Evolutionary conservation across 1,284 basidiomycete species (phyloP).

Genomic region (Vanrija sp.): DNA sequence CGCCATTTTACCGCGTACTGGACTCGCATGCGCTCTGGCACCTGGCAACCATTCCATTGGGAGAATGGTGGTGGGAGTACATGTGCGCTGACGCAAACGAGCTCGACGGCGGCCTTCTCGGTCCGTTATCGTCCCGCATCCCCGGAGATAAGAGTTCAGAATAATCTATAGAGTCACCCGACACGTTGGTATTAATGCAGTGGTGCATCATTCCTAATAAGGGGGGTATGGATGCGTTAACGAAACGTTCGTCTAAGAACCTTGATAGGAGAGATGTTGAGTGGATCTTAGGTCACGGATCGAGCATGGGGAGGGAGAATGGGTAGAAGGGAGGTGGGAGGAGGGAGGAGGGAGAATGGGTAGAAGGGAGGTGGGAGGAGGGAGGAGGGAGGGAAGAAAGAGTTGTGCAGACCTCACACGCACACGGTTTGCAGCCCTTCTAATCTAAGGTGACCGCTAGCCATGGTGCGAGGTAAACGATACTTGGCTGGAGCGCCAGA

Average conservation of each 20-base stretch:
- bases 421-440: not conserved
- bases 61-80: conserved; percentile 78
- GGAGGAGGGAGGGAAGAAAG: too few relatives aligned
- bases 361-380: too few relatives aligned
- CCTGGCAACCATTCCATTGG: conserved; percentile 74
- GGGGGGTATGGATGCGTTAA: too few relatives aligned
- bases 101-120: conserved; percentile 21
- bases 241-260: too few relatives aligned
- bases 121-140: not conserved
- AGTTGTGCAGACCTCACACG: too few relatives aligned
- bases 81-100: conserved; percentile 33
- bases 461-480: not conserved
- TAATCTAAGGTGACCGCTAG: not conserved
- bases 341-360: too few relatives aligned
- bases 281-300: too few relatives aligned
- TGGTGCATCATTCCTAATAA: conserved; percentile 3
- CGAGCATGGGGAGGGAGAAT: too few relatives aligned
- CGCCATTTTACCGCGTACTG: conserved; percentile 68
- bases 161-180: not conserved
- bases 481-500: not conserved
- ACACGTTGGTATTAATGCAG: not conserved
- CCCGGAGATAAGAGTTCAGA: not conserved
- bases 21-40: conserved; percentile 98
- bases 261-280: too few relatives aligned
- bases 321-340: too few relatives aligned